Evolutionary conservation across 331 rosid species (phyloP), one percentile per base, ranked within the genome.

Genomic region (Spiraea crenata): DNA sequence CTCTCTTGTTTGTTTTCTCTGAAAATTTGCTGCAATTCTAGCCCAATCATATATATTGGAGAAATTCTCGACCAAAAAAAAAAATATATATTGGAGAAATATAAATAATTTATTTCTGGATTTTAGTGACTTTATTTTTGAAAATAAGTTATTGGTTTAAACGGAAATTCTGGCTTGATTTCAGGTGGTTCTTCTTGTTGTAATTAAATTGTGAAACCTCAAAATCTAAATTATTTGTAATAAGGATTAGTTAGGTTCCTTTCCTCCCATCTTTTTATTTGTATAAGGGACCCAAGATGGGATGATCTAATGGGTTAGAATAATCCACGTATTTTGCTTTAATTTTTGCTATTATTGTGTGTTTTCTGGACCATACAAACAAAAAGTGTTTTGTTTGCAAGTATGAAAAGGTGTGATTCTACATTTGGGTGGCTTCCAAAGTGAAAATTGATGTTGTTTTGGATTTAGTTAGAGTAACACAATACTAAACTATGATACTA

Each of bases 131-230:
- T 63, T 10, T 19, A 0, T 31, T 42, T 63, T 39, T 12, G 35
- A 42, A 5, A 37, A 13, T 13, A 41, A 60, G 77, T 59, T 41
- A 37, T 1, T 16, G 75, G 68, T 62, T 69, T 47, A 45, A 6
- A 50, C 87, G 76, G 73, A 76, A 71, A 68, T 80, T 73, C 31
- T 42, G 87, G 80, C 85, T 48, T 19, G 61, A 75, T 60, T 81
- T 69, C 67, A 82, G 77, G 72, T 25, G 31, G 31, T 25, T 69
- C 51, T 12, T 51, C 41, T 50, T 51, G 16, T 49, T 52, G 34
- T 19, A 52, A 52, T 52, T 8, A 7, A 15, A 50, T 15, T 50
- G 55, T 16, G 20, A 50, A 7, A 50, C 55, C 52, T 31, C 14
- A n/a, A 11, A 19, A 17, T 41, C 11, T 4, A 6, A 14, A 44